Conservation (phyloP, 768 basidiomycete species). For the Saitozyma sp. region DNA sequence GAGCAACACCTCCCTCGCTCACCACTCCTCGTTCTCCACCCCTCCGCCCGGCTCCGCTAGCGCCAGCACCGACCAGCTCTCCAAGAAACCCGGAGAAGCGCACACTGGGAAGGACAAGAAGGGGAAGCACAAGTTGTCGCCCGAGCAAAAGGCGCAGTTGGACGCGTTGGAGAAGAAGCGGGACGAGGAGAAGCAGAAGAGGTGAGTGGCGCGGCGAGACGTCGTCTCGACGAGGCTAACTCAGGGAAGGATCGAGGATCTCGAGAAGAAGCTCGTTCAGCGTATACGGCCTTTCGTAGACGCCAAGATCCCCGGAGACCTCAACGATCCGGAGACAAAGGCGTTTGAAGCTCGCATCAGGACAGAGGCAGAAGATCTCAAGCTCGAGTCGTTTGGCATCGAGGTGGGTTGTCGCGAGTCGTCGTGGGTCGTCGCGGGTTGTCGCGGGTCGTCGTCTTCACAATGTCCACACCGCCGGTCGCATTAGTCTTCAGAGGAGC, state of each 20-base stretch:
- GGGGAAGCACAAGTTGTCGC: constrained; percentile 60
- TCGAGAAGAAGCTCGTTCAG: constrained; percentile 79
- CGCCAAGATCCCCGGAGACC: constrained; percentile 71
- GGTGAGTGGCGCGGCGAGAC: constrained; percentile 22
- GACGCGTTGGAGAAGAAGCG: constrained; percentile 79
- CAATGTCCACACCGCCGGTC: no score
- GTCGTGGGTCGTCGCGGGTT: constrained; percentile 3
- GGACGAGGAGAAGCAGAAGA: constrained; percentile 58
- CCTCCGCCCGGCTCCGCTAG: constrained; percentile 21
- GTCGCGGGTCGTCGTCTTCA: background rate
- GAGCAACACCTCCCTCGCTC: constrained; percentile 25
- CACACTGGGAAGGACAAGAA: constrained; percentile 36
- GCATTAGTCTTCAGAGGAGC: no score
- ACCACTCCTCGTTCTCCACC: constrained; percentile 20
- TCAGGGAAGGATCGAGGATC: constrained; percentile 62
- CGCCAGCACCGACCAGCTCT: constrained; percentile 13
- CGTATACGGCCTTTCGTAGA: constrained; percentile 86
- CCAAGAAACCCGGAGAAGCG: constrained; percentile 29
- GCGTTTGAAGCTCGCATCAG: constrained; percentile 74
- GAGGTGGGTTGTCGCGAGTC: constrained; percentile 61
- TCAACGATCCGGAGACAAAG: constrained; percentile 72
- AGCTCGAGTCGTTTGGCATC: constrained; percentile 95
- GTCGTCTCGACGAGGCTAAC: no score
- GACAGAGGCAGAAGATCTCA: constrained; percentile 88
- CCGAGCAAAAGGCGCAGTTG: constrained; percentile 82